Conservation (phyloP, 2,329 filamentous ascomycete species). For the Trichoderma sp. region DNA sequence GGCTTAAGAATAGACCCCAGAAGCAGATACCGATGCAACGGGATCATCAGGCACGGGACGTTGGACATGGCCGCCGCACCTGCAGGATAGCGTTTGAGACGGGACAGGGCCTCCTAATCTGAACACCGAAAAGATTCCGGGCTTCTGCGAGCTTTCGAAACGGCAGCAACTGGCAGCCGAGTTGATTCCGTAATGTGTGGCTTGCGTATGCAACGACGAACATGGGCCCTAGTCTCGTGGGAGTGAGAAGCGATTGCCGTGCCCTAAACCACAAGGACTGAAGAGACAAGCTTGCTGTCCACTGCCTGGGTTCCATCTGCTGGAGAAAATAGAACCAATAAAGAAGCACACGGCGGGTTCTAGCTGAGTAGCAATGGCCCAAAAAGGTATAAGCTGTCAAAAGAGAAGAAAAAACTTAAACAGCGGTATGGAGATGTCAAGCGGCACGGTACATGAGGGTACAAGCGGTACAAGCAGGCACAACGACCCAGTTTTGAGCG, state of each 20-base stretch:
- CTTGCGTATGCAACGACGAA: not conserved
- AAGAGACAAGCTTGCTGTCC: not conserved
- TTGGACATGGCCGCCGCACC: not conserved
- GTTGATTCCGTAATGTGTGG: not conserved
- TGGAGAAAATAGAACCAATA: not conserved
- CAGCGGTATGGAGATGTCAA: constrained; percentile 1
- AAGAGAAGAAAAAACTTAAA: not conserved
- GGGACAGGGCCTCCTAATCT: not conserved
- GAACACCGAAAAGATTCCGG: not conserved
- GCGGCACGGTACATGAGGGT: not conserved
- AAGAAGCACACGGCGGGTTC: not conserved
- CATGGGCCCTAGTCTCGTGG: not conserved
- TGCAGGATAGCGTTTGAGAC: not conserved
- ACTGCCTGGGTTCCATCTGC: not conserved
- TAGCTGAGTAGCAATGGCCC: not conserved
- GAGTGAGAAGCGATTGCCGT: not conserved
- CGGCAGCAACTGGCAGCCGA: not conserved
- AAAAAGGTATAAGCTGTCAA: not conserved
- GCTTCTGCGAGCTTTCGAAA: not conserved
- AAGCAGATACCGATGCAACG: constrained; percentile 3
- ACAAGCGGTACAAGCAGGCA: not conserved
- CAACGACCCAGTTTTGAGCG: not conserved
- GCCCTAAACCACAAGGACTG: not conserved
- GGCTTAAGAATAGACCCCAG: not conserved
- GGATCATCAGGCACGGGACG: constrained; percentile 11